Evolutionary conservation across 1,284 basidiomycete species (phyloP), one percentile per base, ranked within the genome.

Genomic region (Prillingera fragicola): DNA sequence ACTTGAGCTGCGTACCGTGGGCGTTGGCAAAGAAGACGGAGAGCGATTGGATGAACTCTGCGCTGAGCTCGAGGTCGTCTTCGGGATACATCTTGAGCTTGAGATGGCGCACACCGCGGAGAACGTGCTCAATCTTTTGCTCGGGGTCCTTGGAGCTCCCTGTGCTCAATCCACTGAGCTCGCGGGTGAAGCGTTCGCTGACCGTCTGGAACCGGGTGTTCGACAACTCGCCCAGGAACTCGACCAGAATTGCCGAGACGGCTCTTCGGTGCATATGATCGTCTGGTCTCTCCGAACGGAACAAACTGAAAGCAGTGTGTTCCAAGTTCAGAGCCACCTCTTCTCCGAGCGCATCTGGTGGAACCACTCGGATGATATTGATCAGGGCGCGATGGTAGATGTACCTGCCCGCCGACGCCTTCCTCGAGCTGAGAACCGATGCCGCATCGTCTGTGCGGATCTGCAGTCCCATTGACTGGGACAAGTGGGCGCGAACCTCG

Each of bases 31-130:
- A 96, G 2, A 84, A 83, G 49, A 82, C 84, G 0, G 89, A 83
- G 9, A 96, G 71, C 3, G 81, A 79, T 42, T 87, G 83, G 67
- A 96, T 73, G 59, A 96, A 95, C 55, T 96, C 91, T 5, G 90
- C 85, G 3, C 87, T 87, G 68, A 94, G 86, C 65, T 96, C 92
- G 50, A 96, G 92, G 3, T 84, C 81, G 62, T 92, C 86, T 32
- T 89, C 85, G 0, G 92, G 92, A 79, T 89, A 96, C 27, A 92
- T 87, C 85, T 88, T 22, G 65, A 94, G 81, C 57, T 84, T 80
- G 34, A 92, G 78, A 60, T 87, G 79, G 50, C 78, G 81, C 55
- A 92, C 72, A 12, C 87, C 87, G 50, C 79, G 79, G 14, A 94
- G 79, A 1, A 92, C 72, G 63, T 84, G 84, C 70, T 91, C 89